phyloP scores from a whole-genome alignment of 805 yeast genomes.

The Yamadazyma scolyti region DNA sequence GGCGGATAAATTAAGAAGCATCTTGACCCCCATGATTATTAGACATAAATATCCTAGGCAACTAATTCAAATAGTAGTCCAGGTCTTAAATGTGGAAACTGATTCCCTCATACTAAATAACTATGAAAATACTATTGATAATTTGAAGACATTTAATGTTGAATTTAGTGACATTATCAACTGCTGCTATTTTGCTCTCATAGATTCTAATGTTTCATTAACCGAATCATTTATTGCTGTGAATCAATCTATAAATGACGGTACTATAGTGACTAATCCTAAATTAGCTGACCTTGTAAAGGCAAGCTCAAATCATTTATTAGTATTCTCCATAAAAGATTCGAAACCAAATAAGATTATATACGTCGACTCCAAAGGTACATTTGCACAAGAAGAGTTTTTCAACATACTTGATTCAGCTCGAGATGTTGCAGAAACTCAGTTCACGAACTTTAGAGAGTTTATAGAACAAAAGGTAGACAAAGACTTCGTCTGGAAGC shows the following conservation, averaged over 20 bases:
- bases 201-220: slow-evolving; percentile 77
- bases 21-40: slow-evolving; percentile 58
- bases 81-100: slow-evolving; percentile 25
- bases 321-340: slow-evolving; percentile 55
- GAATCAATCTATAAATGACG: slow-evolving; percentile 22
- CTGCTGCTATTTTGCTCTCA: slow-evolving; percentile 66
- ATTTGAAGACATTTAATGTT: slow-evolving; percentile 52
- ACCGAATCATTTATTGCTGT: slow-evolving; percentile 58
- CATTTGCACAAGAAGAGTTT: slow-evolving; percentile 55
- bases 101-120: slow-evolving; percentile 18
- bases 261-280: slow-evolving; percentile 42
- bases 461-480: slow-evolving; percentile 45
- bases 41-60: slow-evolving; percentile 75
- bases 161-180: slow-evolving; percentile 42
- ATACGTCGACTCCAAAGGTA: slow-evolving; percentile 71
- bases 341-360: slow-evolving; percentile 53
- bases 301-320: slow-evolving; percentile 60
- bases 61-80: slow-evolving; percentile 41
- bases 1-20: slow-evolving; percentile 65
- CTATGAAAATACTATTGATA: slow-evolving; percentile 36
- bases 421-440: slow-evolving; percentile 40
- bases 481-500: slow-evolving; percentile 57
- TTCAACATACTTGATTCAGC: slow-evolving; percentile 51
- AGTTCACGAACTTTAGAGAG: slow-evolving; percentile 43
- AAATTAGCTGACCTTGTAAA: slow-evolving; percentile 34